Base-by-base conservation (phyloP, 371 early-diverging fungal genomes). In the Apophysomyces ossiformis region DNA sequence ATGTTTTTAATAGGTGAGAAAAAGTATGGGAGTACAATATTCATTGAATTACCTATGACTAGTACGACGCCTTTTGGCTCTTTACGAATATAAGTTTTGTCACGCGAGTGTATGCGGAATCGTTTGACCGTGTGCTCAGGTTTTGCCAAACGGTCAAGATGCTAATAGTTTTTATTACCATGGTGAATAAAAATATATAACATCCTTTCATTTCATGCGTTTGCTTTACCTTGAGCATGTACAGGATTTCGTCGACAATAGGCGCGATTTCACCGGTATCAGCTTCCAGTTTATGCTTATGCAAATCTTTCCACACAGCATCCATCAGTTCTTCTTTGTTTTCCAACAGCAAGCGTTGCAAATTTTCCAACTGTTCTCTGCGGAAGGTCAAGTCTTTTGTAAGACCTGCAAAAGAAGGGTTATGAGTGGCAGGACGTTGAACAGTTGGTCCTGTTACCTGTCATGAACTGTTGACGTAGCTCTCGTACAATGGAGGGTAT, bases 41-140 rank as follows among this genome's bases (percentile, higher is more conserved):
- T 3, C 35, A 39, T 37, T 41, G 37, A 44, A 58, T 67, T 73
- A 73, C 90, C 87, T 45, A 92, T 79, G 57, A 92, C 77, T 18
- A 91, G 68, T 35, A 89, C 93, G 0, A 89, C 82, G 18, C 97
- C 96, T 64, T 84, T 82, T 4, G 94, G 94, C 50, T 90, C 90
- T 41, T 84, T 81, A 61, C 85, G 79, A 43, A 90, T 69, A 41
- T 70, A 70, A 32, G 72, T 72, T 44, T 76, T 77, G 61, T 84
- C 83, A 57, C 78, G 39, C 7, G 72, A 61, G 36, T 80, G 76
- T 65, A 80, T 69, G 15, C 46, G 63, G 57, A 73, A 79, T 0
- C 76, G 75, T n/a, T 78, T 72, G 47, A 72, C 75, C 12, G 76
- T 68, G 0, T 36, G 58, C 6, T 43, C 65, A 1, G 83, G 68